Evolutionary conservation across 352 stramenopile species (phyloP), one percentile per base, ranked within the genome.

Genomic region (Globisporangium splendens): DNA sequence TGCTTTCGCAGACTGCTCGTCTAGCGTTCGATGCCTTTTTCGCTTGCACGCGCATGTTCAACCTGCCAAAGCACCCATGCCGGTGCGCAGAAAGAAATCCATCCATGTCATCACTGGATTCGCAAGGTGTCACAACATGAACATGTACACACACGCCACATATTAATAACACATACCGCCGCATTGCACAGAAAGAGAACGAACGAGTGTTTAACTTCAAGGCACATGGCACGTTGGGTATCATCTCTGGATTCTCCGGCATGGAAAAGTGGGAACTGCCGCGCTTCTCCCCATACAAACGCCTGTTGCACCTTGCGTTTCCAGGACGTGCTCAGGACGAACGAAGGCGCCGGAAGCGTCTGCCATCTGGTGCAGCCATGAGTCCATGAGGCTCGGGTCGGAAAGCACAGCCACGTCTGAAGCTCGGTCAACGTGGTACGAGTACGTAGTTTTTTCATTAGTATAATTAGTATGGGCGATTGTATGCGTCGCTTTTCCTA

Each of bases 401-500:
- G 14, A 43, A 10, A 17, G 38, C 14, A 8, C 10, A 43, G 38
- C 10, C 39, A 18, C 39, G 12, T 44, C 39, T 44, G 39, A 44
- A 44, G 39, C 39, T n/a, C 17, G 39, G 28, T 6, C 28, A 35
- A 35, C 28, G 28, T 35, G 28, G 28, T 35, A 35, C 28, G 28
- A 35, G 28, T 35, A 35, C 28, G 28, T 35, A 35, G 8, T 35
- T 53, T 41, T 18, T 42, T 42, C 28, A 41, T 42, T 38, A 15
- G 28, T 55, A 17, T n/a, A 13, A 43, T 44, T 44, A 15, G 39
- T 44, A 44, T 44, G 39, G 8, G 17, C 10, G 39, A n/a, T 44
- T 44, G 39, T n/a, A 44, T 44, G 39, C 39, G 39, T 44, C 39
- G 39, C 39, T 44, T 44, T 44, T 44, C 39, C 39, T 44, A 10